These are phyloP conservation scores for Falciphora oryzae DNA, from an alignment of 2,329 filamentous ascomycete species.

Conservation along the genomic window DNA sequence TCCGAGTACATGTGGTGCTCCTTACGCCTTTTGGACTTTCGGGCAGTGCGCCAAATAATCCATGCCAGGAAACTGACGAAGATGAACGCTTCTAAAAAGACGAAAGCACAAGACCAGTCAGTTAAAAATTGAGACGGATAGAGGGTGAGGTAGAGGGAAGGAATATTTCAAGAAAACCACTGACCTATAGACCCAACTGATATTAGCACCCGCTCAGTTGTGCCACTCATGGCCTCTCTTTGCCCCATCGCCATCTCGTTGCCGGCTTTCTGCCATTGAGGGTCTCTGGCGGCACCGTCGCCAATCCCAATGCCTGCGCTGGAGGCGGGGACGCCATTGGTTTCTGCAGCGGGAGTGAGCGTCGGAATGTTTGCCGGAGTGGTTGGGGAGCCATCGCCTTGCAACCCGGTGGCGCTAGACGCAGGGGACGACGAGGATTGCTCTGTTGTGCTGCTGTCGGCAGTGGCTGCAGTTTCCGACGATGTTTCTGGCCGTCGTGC, in stretches of 20 bases:
- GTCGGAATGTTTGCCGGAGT: not conserved
- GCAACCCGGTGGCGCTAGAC: too few species aligned
- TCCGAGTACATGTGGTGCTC: constrained; percentile 4
- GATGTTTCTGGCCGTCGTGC: not conserved
- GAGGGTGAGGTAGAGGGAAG: too few species aligned
- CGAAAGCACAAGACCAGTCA: not conserved
- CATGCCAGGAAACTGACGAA: constrained; percentile 38
- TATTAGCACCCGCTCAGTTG: constrained; percentile 25
- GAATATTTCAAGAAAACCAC: constrained; percentile 2
- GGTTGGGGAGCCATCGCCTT: not conserved
- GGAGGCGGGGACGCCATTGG: too few species aligned
- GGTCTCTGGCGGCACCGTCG: not conserved
- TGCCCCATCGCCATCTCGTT: constrained; percentile 7
- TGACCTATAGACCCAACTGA: constrained; percentile 30
- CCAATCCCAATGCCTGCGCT: not conserved
- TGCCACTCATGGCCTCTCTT: constrained; percentile 14
- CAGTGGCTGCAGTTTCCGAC: not conserved
- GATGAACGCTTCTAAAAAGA: constrained; percentile 34
- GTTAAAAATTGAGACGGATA: not conserved
- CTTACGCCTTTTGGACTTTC: constrained; percentile 25
- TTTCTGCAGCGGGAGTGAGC: too few species aligned
- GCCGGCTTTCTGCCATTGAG: constrained; percentile 9
- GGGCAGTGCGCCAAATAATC: constrained; percentile 36
- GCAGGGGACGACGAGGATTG: too few species aligned
- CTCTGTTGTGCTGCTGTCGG: not conserved